Percentiles rank a stretch among this genome's conserved stretches.
phyloP scores from a whole-genome alignment of 2,329 filamentous ascomycete genomes.

The Aspergillus cejpii region DNA sequence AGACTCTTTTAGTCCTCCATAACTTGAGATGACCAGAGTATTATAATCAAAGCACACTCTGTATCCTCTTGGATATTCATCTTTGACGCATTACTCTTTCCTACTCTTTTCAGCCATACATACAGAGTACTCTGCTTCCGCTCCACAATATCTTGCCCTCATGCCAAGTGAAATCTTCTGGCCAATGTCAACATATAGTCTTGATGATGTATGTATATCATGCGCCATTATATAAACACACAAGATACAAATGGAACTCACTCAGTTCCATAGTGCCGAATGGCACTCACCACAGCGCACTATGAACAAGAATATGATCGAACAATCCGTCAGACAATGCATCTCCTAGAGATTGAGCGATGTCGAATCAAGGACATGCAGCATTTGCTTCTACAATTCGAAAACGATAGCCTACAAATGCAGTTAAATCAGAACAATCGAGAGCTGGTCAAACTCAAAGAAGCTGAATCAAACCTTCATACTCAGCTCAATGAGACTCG shows the following conservation, averaged over 20 bases:
- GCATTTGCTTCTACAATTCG: slow-evolving; percentile 64
- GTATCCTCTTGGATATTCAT: neutral
- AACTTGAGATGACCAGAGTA: too few relatives aligned
- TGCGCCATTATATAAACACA: too few relatives aligned
- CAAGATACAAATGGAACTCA: slow-evolving; percentile 4
- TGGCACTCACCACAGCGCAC: slow-evolving; percentile 47
- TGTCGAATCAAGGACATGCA: slow-evolving; percentile 63
- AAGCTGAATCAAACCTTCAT: slow-evolving; percentile 37
- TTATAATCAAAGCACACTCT: too few relatives aligned
- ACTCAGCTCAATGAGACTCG: slow-evolving; percentile 47
- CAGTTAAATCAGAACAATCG: slow-evolving; percentile 55
- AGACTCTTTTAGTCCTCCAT: too few relatives aligned
- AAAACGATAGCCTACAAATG: slow-evolving; percentile 62
- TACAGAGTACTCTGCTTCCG: too few relatives aligned
- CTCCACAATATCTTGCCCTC: too few relatives aligned
- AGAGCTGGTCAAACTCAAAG: slow-evolving; percentile 46
- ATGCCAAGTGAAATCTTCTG: too few relatives aligned
- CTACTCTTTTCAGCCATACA: too few relatives aligned
- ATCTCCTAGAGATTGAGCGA: slow-evolving; percentile 68
- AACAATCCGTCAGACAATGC: slow-evolving; percentile 57
- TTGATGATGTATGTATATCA: slow-evolving; percentile 23
- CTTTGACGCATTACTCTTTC: neutral
- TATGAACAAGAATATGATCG: slow-evolving; percentile 67
- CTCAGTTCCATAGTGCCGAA: slow-evolving; percentile 29
- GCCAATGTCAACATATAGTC: slow-evolving; percentile 6